A percentile compares a stretch with the other conserved stretches of the same genome.
Evolutionary conservation across 2,329 filamentous ascomycete species (phyloP).

Genomic region (Teratosphaeria gauchensis): DNA sequence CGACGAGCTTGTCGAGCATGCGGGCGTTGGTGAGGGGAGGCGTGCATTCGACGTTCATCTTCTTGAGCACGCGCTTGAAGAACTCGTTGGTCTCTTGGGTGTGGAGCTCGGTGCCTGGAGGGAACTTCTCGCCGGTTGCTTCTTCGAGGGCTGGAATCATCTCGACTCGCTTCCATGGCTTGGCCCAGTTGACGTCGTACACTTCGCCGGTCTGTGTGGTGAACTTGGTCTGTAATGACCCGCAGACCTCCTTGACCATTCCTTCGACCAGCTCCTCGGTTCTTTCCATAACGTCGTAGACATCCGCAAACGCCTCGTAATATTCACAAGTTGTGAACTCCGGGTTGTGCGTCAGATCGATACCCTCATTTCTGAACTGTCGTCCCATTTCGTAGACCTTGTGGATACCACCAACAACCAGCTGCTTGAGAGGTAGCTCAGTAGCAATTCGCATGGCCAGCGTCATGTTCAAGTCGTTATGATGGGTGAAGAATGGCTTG

Average conservation of each 20-base stretch:
- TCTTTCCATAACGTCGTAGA: conserved; percentile 81
- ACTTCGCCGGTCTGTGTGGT: conserved; percentile 76
- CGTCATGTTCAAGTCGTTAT: conserved; percentile 92
- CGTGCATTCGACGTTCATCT: conserved; percentile 81
- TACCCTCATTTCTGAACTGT: conserved; percentile 89
- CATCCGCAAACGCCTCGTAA: conserved; percentile 77
- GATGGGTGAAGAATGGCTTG: conserved; percentile 87
- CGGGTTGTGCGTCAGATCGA: conserved; percentile 90
- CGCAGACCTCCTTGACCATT: conserved; percentile 78
- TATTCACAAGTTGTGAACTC: conserved; percentile 98
- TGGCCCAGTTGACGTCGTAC: conserved; percentile 91
- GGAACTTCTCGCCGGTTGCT: conserved; percentile 87
- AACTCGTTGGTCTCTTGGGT: conserved; percentile 83
- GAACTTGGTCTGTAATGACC: conserved; percentile 53
- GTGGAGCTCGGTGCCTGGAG: conserved; percentile 77
- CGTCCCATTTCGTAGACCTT: conserved; percentile 92
- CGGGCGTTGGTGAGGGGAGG: conserved; percentile 86
- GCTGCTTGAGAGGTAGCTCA: conserved; percentile 93
- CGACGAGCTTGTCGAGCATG: conserved; percentile 86
- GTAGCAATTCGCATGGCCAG: conserved; percentile 93
- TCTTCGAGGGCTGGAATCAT: conserved; percentile 94
- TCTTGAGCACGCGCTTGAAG: conserved; percentile 72
- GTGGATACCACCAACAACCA: conserved; percentile 86
- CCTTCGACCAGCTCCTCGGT: conserved; percentile 90
- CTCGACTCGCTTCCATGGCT: conserved; percentile 83